A percentile compares a stretch with the other conserved stretches of the same genome.
Conservation (phyloP, 257 asterid genomes). For the Leptodermis oblonga region DNA sequence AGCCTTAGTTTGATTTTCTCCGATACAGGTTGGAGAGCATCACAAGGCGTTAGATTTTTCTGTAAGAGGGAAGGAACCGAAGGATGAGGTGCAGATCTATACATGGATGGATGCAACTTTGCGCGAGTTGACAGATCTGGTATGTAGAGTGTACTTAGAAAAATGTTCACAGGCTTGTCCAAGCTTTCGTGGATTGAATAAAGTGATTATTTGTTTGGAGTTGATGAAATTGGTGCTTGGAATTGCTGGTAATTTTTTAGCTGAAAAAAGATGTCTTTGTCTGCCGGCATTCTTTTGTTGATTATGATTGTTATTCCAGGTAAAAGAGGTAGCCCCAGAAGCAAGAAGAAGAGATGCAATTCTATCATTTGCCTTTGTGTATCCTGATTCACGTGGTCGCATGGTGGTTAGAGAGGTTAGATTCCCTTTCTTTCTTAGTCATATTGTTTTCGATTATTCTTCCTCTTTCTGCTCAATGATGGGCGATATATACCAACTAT, state of each 20-base stretch:
- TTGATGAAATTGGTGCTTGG: not conserved
- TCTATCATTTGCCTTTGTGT: conserved; percentile 87
- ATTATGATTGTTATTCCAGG: conserved; percentile 38
- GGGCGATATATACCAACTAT: not conserved
- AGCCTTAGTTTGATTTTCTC: not conserved
- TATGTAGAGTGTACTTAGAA: conserved; percentile 15
- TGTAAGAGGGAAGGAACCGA: conserved; percentile 98
- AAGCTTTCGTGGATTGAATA: not conserved
- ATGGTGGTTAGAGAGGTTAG: conserved; percentile 72
- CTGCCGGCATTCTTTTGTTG: conserved; percentile 1
- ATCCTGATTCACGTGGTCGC: conserved; percentile 80
- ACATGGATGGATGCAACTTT: conserved; percentile 99
- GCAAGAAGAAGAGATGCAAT: conserved; percentile 86
- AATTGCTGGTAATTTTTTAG: not conserved
- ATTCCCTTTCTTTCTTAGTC: not conserved
- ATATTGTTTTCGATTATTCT: not conserved
- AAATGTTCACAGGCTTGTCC: not conserved
- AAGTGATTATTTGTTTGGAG: not conserved
- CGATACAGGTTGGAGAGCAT: conserved; percentile 75
- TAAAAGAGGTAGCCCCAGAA: conserved; percentile 94
- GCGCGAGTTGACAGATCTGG: conserved; percentile 98
- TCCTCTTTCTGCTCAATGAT: not conserved
- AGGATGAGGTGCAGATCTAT: conserved; percentile 96
- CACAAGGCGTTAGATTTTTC: conserved; percentile 77
- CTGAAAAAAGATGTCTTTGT: not conserved